A percentile compares a stretch with the other conserved stretches of the same genome.
Conservation (phyloP, 441 rosid species). For the Syzygium syzygioides region DNA sequence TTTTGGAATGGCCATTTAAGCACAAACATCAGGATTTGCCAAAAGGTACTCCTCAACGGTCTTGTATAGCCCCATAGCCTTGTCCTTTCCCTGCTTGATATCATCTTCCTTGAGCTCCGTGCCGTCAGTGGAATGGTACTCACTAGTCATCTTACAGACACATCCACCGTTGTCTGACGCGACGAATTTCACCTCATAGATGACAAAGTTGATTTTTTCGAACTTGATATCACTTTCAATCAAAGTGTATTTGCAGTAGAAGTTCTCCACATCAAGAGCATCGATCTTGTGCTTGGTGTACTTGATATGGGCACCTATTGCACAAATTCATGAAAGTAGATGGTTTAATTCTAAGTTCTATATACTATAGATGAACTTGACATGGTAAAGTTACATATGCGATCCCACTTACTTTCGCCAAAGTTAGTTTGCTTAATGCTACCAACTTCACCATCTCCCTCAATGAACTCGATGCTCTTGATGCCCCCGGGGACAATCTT, state of each 20-base stretch:
- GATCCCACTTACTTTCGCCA: neutral
- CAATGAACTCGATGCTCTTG: neutral
- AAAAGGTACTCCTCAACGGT: neutral
- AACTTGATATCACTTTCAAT: neutral
- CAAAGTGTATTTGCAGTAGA: constrained; percentile 5
- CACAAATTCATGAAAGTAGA: neutral
- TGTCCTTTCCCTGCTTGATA: neutral
- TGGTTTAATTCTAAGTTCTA: neutral
- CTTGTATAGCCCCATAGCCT: neutral
- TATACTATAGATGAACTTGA: neutral
- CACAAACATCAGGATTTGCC: neutral
- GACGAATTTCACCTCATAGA: constrained; percentile 1
- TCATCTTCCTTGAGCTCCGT: neutral
- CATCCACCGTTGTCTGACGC: neutral
- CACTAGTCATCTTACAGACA: too few relatives aligned
- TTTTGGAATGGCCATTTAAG: neutral
- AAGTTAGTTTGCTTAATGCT: constrained; percentile 3
- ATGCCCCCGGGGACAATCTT: neutral
- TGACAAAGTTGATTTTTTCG: neutral
- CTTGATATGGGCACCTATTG: neutral
- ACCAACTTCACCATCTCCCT: neutral
- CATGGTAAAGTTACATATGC: too few relatives aligned
- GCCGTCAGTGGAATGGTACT: neutral
- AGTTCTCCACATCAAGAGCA: neutral
- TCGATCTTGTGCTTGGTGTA: neutral